These are phyloP conservation scores for Kluyveromyces dobzhanskii DNA, from an alignment of 805 yeast genomes.

Conservation along the genomic window DNA sequence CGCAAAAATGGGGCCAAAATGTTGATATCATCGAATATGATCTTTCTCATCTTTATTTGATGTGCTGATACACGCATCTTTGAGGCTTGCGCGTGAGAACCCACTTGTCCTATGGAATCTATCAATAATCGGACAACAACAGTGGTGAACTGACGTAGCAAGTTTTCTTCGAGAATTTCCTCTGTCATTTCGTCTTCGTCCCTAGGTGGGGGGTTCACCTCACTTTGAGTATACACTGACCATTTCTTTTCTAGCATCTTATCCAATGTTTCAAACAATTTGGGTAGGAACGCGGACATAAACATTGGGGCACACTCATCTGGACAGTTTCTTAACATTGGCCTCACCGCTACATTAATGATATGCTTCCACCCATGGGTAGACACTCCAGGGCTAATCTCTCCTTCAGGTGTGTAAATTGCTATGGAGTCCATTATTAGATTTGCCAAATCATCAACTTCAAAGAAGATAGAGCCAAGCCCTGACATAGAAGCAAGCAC, in stretches of 20 bases:
- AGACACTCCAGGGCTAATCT: constrained; percentile 63
- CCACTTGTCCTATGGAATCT: constrained; percentile 78
- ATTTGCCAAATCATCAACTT: constrained; percentile 71
- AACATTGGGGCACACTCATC: constrained; percentile 54
- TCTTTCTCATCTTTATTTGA: constrained; percentile 55
- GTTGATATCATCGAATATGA: constrained; percentile 55
- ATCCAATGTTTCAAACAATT: constrained; percentile 64
- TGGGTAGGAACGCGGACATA: constrained; percentile 72
- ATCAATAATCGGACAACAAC: constrained; percentile 80
- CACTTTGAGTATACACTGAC: constrained; percentile 38
- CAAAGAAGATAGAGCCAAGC: constrained; percentile 81
- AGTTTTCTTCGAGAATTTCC: constrained; percentile 96
- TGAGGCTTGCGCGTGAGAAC: constrained; percentile 33
- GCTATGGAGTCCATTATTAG: constrained; percentile 82
- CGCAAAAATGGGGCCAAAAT: constrained; percentile 73
- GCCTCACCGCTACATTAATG: constrained; percentile 81
- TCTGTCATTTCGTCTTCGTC: constrained; percentile 84
- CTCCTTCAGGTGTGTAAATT: constrained; percentile 40
- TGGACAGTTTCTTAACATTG: constrained; percentile 86
- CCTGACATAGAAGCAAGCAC: constrained; percentile 86
- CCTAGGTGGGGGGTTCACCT: constrained; percentile 43
- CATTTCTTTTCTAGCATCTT: constrained; percentile 66
- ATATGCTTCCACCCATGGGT: constrained; percentile 96
- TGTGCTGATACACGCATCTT: constrained; percentile 38
- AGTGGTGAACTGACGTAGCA: constrained; percentile 86